A percentile compares a stretch with the other conserved stretches of the same genome.
These are phyloP conservation scores for Neopestalotiopsis sp. DNA, from an alignment of 2,329 filamentous ascomycete species.

Conservation along the genomic window DNA sequence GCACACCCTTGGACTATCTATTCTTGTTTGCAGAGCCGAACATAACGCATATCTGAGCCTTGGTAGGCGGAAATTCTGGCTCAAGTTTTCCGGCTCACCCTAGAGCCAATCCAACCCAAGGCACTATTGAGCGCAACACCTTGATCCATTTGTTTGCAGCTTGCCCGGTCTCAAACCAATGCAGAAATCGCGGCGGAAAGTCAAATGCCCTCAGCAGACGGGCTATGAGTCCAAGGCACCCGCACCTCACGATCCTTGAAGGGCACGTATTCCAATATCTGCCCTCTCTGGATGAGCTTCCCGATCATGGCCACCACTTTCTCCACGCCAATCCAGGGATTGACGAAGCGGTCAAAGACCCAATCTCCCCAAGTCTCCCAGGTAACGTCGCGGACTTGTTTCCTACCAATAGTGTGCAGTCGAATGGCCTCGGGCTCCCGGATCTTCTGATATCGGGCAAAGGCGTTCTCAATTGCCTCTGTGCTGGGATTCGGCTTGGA, in stretches of 20 bases:
- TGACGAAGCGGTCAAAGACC: conserved; percentile 20
- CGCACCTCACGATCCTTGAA: conserved; percentile 15
- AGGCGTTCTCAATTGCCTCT: conserved; percentile 14
- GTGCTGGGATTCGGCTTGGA: conserved; percentile 15
- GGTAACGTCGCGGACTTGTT: conserved; percentile 14
- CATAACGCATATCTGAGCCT: too few relatives aligned
- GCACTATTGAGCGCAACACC: too few relatives aligned
- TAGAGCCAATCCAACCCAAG: too few relatives aligned
- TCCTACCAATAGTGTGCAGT: neutral
- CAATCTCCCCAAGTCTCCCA: conserved; percentile 19
- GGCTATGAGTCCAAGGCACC: conserved; percentile 13
- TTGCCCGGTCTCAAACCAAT: too few relatives aligned
- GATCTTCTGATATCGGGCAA: conserved; percentile 16
- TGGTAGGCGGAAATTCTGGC: too few relatives aligned
- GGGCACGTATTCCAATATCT: conserved; percentile 20
- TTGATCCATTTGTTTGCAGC: too few relatives aligned
- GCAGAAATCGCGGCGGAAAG: too few relatives aligned
- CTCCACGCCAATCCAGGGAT: conserved; percentile 19
- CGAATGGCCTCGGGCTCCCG: neutral
- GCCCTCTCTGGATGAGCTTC: conserved; percentile 13
- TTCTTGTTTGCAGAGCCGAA: too few relatives aligned
- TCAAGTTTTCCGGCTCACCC: too few relatives aligned
- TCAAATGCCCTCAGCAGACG: too few relatives aligned
- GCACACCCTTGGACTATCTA: too few relatives aligned
- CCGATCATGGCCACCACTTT: conserved; percentile 5